Conservation (phyloP, 1,284 basidiomycete species). For the Sphagnurus paluster region DNA sequence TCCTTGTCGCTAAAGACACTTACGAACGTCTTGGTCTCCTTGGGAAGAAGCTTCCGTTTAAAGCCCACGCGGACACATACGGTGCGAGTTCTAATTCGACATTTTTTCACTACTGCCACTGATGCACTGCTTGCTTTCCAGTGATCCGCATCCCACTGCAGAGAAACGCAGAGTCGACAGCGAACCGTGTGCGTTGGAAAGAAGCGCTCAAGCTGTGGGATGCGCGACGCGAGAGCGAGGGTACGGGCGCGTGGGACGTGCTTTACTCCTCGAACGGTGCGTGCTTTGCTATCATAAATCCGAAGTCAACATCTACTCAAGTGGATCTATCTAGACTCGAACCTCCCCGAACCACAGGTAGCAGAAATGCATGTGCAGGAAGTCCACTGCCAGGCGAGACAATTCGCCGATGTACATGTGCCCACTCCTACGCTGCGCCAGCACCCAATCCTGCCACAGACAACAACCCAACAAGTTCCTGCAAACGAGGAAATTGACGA, state of each 20-base stretch:
- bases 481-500: conserved; percentile 41
- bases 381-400: conserved; percentile 21
- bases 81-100: conserved; percentile 39
- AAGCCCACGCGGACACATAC: conserved; percentile 43
- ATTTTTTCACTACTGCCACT: no score
- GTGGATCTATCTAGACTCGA: no score
- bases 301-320: neutral
- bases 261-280: conserved; percentile 32
- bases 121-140: conserved; percentile 18
- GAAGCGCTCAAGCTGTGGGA: conserved; percentile 43
- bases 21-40: conserved; percentile 60
- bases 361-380: conserved; percentile 12
- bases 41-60: conserved; percentile 51
- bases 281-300: conserved; percentile 2
- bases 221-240: conserved; percentile 28
- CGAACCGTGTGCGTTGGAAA: conserved; percentile 33
- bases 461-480: conserved; percentile 1
- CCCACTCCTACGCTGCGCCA: conserved; percentile 33
- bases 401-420: conserved; percentile 26
- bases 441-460: no score
- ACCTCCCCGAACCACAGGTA: conserved; percentile 7
- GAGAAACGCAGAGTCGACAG: conserved; percentile 32
- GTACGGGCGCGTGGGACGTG: conserved; percentile 44
- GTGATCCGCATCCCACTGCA: conserved; percentile 47
- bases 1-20: conserved; percentile 52